Conservation (phyloP, 164 flowering plant species). For the Umbellularia californica region DNA sequence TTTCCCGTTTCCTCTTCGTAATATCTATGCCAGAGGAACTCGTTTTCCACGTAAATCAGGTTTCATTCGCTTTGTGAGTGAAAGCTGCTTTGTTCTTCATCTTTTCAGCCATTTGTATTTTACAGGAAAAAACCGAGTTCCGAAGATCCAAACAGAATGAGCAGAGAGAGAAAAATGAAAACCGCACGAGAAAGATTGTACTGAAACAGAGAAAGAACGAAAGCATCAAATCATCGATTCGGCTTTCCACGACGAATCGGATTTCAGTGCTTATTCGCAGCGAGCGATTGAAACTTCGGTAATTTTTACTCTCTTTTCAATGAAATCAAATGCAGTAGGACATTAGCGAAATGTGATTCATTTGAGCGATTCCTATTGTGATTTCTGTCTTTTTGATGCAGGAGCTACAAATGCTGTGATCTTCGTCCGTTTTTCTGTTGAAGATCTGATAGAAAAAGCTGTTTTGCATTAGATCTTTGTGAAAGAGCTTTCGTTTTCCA, state of each 20-base stretch:
- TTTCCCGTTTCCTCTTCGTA: no score
- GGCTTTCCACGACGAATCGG: background rate
- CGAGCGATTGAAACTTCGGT: background rate
- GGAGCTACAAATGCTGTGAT: background rate
- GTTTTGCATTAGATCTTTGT: background rate
- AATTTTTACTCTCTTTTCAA: background rate
- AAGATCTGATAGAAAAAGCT: background rate
- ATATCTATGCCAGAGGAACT: no score
- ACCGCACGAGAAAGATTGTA: background rate
- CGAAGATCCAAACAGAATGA: no score
- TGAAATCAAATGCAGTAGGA: background rate
- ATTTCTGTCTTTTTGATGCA: background rate
- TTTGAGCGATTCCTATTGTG: background rate
- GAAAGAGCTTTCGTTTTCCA: background rate
- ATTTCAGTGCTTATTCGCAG: background rate
- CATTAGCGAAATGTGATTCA: background rate
- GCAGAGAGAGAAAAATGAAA: background rate
- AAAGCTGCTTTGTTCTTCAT: no score
- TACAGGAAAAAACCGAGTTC: no score
- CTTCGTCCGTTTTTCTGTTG: background rate
- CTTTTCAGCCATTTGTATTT: no score
- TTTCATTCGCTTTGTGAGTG: no score
- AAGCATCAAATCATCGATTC: background rate
- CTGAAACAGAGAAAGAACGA: background rate
- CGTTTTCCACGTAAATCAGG: no score